Base-by-base conservation (phyloP, 495 filamentous ascomycete genomes). In the Tuber brumale region DNA sequence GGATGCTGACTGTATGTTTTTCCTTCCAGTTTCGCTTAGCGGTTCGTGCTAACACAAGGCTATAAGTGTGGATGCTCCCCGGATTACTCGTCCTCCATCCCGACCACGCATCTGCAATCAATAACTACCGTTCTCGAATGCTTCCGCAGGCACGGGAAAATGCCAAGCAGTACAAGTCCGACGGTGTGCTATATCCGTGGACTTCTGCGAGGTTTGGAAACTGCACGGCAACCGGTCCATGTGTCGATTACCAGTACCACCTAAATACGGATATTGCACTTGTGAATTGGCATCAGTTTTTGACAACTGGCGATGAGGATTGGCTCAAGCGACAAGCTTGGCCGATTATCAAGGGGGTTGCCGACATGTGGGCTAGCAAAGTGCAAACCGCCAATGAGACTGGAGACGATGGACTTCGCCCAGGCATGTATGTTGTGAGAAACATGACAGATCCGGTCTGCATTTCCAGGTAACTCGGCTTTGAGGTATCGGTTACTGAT, bases 401-500 rank as follows among this genome's bases (percentile, higher is more conserved):
- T 0, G 86, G 84, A 9, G 77, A 75, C 16, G 81, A 82, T 43
- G 81, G 81, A 0, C 69, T 82, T 6, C 42, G 76, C 39, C 76
- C 72, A 44, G 85, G 84, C 18, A 79, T 83, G 73, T 89, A 86
- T 69, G 84, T 82, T 57, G 79, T 89, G 14, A 76, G 80, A n/a
- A 94, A 94, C 78, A 92, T 92, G 87, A 94, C 92, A 1, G 92
- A 94, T 83, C 92, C 92, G 27, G 88, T 88, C 82, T 80, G 86
- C 84, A 12, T 43, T 18, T 61, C 39, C 57, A 4, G n/a, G 41
- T 51, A 43, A 31, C 31, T n/a, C 31, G 12, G 27, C 16, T 27
- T 69, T 46, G 45, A 2, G 3, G 43, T 35, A 43, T n/a, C 31
- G 19, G 31, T 73, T 44, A 39, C 80, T 82, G 31, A 82, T 42